Evolutionary conservation across 306 rosid species (phyloP).

Genomic region (Citrullus amarus): DNA sequence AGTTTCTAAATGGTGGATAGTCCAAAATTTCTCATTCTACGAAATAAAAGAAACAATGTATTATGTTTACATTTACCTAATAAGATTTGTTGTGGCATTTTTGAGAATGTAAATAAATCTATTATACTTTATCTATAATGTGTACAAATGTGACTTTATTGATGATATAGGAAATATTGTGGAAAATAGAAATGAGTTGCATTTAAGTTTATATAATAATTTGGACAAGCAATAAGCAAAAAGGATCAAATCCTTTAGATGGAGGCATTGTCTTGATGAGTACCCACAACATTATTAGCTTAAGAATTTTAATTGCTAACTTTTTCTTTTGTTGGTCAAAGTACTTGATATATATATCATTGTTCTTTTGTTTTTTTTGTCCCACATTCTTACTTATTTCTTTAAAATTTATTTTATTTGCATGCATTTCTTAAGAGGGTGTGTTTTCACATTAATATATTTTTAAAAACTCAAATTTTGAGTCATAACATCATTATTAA

Average conservation of each 20-base stretch:
- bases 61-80: no score
- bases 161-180: no score
- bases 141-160: no score
- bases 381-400: not conserved
- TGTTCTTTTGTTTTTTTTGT: constrained; percentile 1
- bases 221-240: not conserved
- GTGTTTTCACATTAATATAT: not conserved
- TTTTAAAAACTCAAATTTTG: not conserved
- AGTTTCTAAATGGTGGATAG: no score
- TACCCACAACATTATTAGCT: not conserved
- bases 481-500: not conserved
- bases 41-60: no score
- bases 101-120: no score
- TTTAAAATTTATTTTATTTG: not conserved
- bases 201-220: not conserved
- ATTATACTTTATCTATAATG: no score
- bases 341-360: not conserved
- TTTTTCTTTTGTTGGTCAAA: constrained; percentile 7
- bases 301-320: not conserved
- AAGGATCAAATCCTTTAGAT: not conserved
- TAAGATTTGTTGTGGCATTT: no score
- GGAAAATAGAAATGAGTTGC: not conserved
- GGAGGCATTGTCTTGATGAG: not conserved
- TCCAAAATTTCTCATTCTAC: no score
- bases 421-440: not conserved